phyloP scores from a whole-genome alignment of 148 eudicot genomes.

The Camellia lanceoleosa region DNA sequence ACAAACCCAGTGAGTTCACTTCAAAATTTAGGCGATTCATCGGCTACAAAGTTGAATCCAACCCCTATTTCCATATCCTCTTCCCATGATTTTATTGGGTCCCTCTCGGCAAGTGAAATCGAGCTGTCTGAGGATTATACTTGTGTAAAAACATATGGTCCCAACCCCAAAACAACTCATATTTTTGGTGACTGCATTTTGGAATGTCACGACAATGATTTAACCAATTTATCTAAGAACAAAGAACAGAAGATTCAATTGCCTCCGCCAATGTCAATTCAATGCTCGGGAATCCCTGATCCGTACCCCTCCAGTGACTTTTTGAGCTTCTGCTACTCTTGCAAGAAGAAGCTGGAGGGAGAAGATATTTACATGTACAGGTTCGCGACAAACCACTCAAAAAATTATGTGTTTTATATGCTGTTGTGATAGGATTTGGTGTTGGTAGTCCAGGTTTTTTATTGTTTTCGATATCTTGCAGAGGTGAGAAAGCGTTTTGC shows the following conservation, averaged over 20 bases:
- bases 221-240: conserved; percentile 29
- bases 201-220: conserved; percentile 66
- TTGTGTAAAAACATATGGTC: conserved; percentile 79
- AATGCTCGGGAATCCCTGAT: conserved; percentile 22
- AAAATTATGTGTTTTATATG: not conserved
- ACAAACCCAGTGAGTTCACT: conserved; percentile 20
- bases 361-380: conserved; percentile 93
- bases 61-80: conserved; percentile 17
- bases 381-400: conserved; percentile 29
- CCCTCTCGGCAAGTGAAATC: conserved; percentile 72
- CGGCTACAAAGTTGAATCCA: conserved; percentile 22
- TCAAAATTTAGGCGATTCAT: conserved; percentile 26
- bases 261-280: conserved; percentile 16
- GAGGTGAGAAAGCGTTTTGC: conserved; percentile 96
- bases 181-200: conserved; percentile 36
- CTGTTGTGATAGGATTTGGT: no score
- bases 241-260: conserved; percentile 24
- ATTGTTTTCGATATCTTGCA: conserved; percentile 29
- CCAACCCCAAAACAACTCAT: conserved; percentile 74
- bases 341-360: conserved; percentile 80
- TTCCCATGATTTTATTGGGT: conserved; percentile 35
- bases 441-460: not conserved
- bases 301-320: conserved; percentile 48
- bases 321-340: conserved; percentile 71
- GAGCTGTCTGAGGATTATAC: conserved; percentile 98